A percentile compares a stretch with the other conserved stretches of the same genome.
These are phyloP conservation scores for Hanseniaspora opuntiae DNA, from an alignment of 805 yeast genomes.

Conservation along the genomic window DNA sequence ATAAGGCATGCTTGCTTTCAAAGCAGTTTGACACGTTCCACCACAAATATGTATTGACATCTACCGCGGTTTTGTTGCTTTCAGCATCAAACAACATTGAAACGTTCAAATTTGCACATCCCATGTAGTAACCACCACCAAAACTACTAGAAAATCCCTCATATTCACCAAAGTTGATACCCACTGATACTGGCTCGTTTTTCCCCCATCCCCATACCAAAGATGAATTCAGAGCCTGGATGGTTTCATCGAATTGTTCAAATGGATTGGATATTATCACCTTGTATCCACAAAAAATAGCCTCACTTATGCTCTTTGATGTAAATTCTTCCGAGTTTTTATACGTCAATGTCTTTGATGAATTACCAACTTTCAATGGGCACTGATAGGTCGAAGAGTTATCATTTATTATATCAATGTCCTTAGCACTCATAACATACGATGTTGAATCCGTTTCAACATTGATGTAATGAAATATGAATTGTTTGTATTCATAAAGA, in stretches of 20 bases:
- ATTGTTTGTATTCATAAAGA: not conserved
- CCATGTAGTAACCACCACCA: conserved; percentile 1
- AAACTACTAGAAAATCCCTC: conserved; percentile 13
- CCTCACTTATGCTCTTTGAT: conserved; percentile 22
- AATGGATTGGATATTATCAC: conserved; percentile 42
- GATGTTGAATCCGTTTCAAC: not conserved
- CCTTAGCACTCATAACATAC: not conserved
- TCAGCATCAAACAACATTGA: conserved; percentile 22
- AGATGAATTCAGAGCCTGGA: conserved; percentile 25
- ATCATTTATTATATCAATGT: not conserved
- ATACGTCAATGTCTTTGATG: not conserved
- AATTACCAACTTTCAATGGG: not conserved
- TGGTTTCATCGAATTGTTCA: conserved; percentile 21
- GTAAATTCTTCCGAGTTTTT: not conserved
- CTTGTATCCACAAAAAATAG: conserved; percentile 46
- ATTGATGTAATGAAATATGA: conserved; percentile 1
- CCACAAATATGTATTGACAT: conserved; percentile 28
- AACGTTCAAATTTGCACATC: conserved; percentile 14
- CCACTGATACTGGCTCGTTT: conserved; percentile 33
- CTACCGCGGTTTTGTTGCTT: conserved; percentile 31
- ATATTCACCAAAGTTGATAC: conserved; percentile 16
- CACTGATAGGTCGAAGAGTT: not conserved
- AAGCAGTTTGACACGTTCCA: conserved; percentile 64
- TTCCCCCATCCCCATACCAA: conserved; percentile 65
- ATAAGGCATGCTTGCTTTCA: conserved; percentile 36